Evolutionary conservation across 2,329 filamentous ascomycete species (phyloP).

Genomic region (Cercospora zeae-maydis): DNA sequence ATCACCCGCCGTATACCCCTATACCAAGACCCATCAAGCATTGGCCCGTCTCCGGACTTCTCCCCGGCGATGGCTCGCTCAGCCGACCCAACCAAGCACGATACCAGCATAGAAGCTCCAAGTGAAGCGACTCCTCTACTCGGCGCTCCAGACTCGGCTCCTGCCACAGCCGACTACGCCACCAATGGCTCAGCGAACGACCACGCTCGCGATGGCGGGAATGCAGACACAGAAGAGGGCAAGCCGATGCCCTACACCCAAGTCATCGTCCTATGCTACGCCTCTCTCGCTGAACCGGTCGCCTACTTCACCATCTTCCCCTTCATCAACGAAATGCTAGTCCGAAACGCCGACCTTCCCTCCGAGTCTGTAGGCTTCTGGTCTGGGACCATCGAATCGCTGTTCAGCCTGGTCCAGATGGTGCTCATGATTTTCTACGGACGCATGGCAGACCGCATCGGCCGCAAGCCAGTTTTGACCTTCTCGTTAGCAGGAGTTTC

Average conservation of each 20-base stretch:
- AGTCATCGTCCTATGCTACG: constrained; percentile 69
- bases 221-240: not conserved
- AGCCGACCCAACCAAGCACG: constrained; percentile 19
- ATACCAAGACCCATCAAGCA: not conserved
- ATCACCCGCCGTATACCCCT: not conserved
- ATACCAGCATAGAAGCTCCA: constrained; percentile 13
- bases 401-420: constrained; percentile 75
- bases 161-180: constrained; percentile 10
- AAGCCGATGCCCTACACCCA: constrained; percentile 60
- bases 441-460: constrained; percentile 61
- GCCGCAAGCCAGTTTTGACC: constrained; percentile 70
- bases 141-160: constrained; percentile 18
- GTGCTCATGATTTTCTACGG: constrained; percentile 77
- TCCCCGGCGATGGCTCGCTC: constrained; percentile 12
- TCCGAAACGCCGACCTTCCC: constrained; percentile 59
- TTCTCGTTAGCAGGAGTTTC: constrained; percentile 63
- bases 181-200: constrained; percentile 10
- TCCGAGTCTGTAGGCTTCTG: constrained; percentile 74
- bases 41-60: not conserved
- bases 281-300: constrained; percentile 69
- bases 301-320: constrained; percentile 80
- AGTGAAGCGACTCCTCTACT: constrained; percentile 31
- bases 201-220: not conserved
- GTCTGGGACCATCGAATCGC: constrained; percentile 66
- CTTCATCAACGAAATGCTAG: constrained; percentile 74